Percentiles rank a stretch among this genome's conserved stretches.
These are phyloP conservation scores for Dothidotthia symphoricarpi DNA, from an alignment of 2,329 filamentous ascomycete species.

Conservation along the genomic window DNA sequence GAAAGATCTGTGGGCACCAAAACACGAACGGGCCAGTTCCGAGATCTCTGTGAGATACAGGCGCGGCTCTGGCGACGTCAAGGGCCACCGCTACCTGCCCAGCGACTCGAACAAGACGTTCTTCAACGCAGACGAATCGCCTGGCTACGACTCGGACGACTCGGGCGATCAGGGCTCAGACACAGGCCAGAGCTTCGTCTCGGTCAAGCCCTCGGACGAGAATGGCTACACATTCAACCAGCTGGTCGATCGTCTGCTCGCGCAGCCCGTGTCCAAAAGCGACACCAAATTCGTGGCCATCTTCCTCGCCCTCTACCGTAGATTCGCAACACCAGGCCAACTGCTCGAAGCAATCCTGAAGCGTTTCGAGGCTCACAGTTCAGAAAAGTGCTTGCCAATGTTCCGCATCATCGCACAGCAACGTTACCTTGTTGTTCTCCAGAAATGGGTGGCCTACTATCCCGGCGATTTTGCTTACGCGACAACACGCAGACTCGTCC, in stretches of 20 bases:
- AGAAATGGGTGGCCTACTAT: conserved; percentile 86
- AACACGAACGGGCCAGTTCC: conserved; percentile 50
- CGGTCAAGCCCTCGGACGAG: conserved; percentile 54
- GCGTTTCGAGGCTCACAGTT: conserved; percentile 68
- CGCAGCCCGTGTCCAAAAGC: conserved; percentile 77
- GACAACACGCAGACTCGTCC: conserved; percentile 67
- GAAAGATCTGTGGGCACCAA: conserved; percentile 38
- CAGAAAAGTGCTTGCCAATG: conserved; percentile 67
- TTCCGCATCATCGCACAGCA: conserved; percentile 78
- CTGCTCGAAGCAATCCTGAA: conserved; percentile 76
- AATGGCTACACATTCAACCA: conserved; percentile 55
- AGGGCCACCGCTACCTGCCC: conserved; percentile 38
- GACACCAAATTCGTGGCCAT: conserved; percentile 86
- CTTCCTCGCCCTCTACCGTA: conserved; percentile 90
- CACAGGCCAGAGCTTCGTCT: conserved; percentile 47
- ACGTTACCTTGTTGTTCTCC: conserved; percentile 77
- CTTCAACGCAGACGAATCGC: conserved; percentile 68
- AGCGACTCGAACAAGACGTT: conserved; percentile 56
- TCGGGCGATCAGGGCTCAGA: conserved; percentile 68
- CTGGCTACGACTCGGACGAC: conserved; percentile 63
- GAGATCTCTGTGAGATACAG: conserved; percentile 44
- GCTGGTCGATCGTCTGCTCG: conserved; percentile 78
- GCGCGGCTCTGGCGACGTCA: conserved; percentile 28
- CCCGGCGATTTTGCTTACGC: conserved; percentile 88
- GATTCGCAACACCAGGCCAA: conserved; percentile 79